These are phyloP conservation scores for Pichia phayaonensis DNA, from an alignment of 805 yeast species.

Conservation along the genomic window DNA sequence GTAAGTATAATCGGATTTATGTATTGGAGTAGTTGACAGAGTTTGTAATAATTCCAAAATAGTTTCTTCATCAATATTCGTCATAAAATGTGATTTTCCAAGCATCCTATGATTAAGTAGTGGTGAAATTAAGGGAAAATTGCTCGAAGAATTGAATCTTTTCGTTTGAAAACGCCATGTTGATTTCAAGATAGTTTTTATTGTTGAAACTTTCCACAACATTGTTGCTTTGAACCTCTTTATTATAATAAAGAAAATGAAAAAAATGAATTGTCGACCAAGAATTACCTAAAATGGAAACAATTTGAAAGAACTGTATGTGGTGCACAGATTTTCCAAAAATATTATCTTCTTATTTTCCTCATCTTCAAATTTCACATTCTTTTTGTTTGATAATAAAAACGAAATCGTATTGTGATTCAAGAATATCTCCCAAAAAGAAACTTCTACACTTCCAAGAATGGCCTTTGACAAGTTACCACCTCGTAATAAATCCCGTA, in stretches of 20 bases:
- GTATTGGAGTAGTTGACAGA: slow-evolving; percentile 18
- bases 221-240: too few relatives aligned
- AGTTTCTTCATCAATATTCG: slow-evolving; percentile 13
- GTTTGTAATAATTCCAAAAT: slow-evolving; percentile 19
- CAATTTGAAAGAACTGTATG: neutral
- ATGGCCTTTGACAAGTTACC: slow-evolving; percentile 10
- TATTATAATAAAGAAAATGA: too few relatives aligned
- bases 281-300: neutral
- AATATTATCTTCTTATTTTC: neutral
- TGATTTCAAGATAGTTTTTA: neutral
- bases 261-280: neutral
- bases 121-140: slow-evolving; percentile 7
- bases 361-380: neutral
- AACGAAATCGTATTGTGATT: neutral
- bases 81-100: slow-evolving; percentile 5
- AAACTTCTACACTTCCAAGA: neutral
- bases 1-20: slow-evolving; percentile 15
- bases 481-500: slow-evolving; percentile 24
- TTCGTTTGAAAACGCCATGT: neutral
- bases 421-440: neutral
- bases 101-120: slow-evolving; percentile 4
- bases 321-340: neutral
- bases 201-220: neutral
- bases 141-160: neutral
- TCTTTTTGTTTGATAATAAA: neutral